Evolutionary conservation across 2,329 filamentous ascomycete genomes (phyloP).

Genomic region (Microsporum ferrugineum): DNA sequence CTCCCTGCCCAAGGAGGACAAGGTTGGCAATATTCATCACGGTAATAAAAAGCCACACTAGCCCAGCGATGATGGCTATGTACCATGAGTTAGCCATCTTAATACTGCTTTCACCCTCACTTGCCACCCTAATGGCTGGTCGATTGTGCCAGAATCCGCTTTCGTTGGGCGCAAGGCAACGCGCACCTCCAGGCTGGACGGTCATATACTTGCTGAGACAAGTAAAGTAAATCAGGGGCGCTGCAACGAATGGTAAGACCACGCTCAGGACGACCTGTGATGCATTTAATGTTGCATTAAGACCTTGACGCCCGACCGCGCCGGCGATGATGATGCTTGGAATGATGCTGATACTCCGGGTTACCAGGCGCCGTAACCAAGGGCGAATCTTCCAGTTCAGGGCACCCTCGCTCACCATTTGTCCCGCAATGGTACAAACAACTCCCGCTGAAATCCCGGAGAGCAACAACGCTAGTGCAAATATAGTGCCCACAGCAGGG

Average conservation of each 20-base stretch:
- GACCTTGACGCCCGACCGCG: slow-evolving; percentile 58
- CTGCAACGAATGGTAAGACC: slow-evolving; percentile 69
- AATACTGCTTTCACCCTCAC: slow-evolving; percentile 21
- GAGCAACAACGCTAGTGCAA: slow-evolving; percentile 67
- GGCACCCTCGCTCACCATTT: slow-evolving; percentile 80
- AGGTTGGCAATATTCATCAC: slow-evolving; percentile 70
- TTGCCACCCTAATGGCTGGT: background rate
- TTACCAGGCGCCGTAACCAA: slow-evolving; percentile 68
- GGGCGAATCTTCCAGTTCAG: slow-evolving; percentile 62
- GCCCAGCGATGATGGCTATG: slow-evolving; percentile 44
- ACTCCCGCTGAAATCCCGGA: slow-evolving; percentile 74
- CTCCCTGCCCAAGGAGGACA: slow-evolving; percentile 43
- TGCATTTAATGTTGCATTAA: slow-evolving; percentile 61
- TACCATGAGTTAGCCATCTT: slow-evolving; percentile 66
- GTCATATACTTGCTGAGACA: slow-evolving; percentile 71
- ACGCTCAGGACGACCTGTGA: slow-evolving; percentile 69
- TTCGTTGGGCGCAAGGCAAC: background rate
- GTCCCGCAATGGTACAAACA: slow-evolving; percentile 78
- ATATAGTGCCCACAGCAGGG: slow-evolving; percentile 68
- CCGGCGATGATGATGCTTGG: slow-evolving; percentile 75
- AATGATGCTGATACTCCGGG: slow-evolving; percentile 66
- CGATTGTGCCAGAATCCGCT: background rate
- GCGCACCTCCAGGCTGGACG: slow-evolving; percentile 41
- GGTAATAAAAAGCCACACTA: slow-evolving; percentile 63
- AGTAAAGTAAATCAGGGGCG: slow-evolving; percentile 77